Conservation (phyloP, 2,329 filamentous ascomycete genomes). For the Talaromyces sp. region DNA sequence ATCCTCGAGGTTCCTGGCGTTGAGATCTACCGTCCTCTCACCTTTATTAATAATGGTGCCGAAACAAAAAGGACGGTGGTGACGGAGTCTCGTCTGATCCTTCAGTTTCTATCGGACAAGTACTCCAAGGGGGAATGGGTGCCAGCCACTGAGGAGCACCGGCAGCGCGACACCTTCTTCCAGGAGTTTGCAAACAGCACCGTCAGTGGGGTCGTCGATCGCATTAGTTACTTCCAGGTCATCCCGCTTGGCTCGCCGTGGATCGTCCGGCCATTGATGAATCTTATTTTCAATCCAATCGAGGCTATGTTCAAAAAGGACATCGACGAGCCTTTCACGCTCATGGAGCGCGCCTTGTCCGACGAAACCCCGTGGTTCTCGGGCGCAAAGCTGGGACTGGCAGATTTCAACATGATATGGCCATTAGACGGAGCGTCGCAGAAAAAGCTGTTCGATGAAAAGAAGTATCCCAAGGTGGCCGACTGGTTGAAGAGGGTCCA, state of each 20-base stretch:
- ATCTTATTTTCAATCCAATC: constrained; percentile 16
- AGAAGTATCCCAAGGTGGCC: constrained; percentile 25
- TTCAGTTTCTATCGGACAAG: constrained; percentile 20
- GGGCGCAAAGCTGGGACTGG: constrained; percentile 24
- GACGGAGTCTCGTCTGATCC: constrained; percentile 21
- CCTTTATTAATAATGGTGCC: background rate
- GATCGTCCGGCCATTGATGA: constrained; percentile 15
- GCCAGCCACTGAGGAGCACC: constrained; percentile 14
- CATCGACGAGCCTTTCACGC: constrained; percentile 12
- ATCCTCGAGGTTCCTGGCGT: constrained; percentile 14
- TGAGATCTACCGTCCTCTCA: constrained; percentile 4
- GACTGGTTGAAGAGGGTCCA: constrained; percentile 25
- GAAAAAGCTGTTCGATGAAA: constrained; percentile 24
- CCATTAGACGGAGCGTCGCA: constrained; percentile 26
- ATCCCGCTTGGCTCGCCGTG: constrained; percentile 15
- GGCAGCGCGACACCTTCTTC: constrained; percentile 17
- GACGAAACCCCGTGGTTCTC: constrained; percentile 24
- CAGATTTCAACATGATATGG: constrained; percentile 30
- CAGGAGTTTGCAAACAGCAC: constrained; percentile 18
- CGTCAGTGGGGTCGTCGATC: constrained; percentile 12
- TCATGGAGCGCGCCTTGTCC: constrained; percentile 19
- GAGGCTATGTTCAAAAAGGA: constrained; percentile 15
- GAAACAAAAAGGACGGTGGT: constrained; percentile 10
- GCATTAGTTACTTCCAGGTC: constrained; percentile 17
- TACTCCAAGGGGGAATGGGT: constrained; percentile 17